Conservation (phyloP, 1,139 yeast species). For the Blastobotrys ciferrii region DNA sequence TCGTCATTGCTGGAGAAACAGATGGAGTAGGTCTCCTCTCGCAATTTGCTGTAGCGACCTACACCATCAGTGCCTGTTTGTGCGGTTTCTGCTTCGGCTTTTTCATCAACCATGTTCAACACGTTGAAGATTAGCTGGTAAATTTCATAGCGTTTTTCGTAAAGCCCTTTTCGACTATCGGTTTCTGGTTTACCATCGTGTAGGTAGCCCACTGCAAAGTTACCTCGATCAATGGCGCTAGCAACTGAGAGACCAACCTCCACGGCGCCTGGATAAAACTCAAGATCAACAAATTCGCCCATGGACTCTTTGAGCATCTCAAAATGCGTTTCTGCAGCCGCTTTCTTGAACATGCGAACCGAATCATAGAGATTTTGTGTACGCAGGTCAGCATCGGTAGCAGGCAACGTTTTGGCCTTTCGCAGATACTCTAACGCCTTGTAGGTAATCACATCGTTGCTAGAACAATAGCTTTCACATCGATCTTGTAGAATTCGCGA, state of each 20-base stretch:
- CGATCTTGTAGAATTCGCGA: slow-evolving; percentile 87
- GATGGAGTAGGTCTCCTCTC: slow-evolving; percentile 71
- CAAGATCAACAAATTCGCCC: slow-evolving; percentile 70
- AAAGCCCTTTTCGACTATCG: slow-evolving; percentile 48
- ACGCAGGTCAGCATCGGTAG: slow-evolving; percentile 62
- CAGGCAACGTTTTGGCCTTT: slow-evolving; percentile 75
- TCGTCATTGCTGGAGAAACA: slow-evolving; percentile 77
- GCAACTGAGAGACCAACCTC: slow-evolving; percentile 80
- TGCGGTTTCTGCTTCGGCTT: slow-evolving; percentile 53
- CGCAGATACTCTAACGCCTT: slow-evolving; percentile 91
- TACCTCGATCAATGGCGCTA: slow-evolving; percentile 59
- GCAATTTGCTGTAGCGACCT: slow-evolving; percentile 39
- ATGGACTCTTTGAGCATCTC: slow-evolving; percentile 83
- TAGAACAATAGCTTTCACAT: slow-evolving; percentile 93
- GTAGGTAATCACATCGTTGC: slow-evolving; percentile 89
- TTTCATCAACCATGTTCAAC: slow-evolving; percentile 66
- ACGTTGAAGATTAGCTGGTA: slow-evolving; percentile 75
- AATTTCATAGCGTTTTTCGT: slow-evolving; percentile 52
- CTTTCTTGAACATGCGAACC: slow-evolving; percentile 71
- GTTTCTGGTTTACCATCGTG: slow-evolving; percentile 48
- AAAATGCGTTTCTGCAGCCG: slow-evolving; percentile 71
- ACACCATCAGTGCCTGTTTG: slow-evolving; percentile 23
- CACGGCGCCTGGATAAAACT: slow-evolving; percentile 82
- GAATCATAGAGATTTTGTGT: slow-evolving; percentile 71
- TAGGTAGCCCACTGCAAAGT: slow-evolving; percentile 53